These are phyloP conservation scores for Otatea glauca DNA, from an alignment of 176 grass and related monocot genomes.

Conservation along the genomic window DNA sequence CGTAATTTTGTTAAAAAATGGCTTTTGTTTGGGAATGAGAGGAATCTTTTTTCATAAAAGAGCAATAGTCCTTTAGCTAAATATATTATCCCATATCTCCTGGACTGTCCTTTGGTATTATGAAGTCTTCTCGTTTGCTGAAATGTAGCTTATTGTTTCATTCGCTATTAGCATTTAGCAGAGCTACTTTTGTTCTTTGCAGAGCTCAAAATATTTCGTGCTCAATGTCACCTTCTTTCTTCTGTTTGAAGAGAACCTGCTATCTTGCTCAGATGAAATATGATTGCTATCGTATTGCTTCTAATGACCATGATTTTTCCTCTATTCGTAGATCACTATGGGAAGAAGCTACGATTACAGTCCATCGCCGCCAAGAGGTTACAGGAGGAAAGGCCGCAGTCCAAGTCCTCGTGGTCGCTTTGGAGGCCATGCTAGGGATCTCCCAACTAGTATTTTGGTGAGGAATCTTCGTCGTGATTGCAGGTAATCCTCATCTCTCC, in stretches of 20 bases:
- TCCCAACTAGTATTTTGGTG: conserved; percentile 87
- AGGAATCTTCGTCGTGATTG: conserved; percentile 84
- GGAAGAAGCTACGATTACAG: conserved; percentile 75
- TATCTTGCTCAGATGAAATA: neutral
- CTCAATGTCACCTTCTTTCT: neutral
- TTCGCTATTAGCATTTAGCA: neutral
- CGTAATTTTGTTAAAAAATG: neutral
- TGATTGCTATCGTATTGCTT: neutral
- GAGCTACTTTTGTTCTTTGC: neutral
- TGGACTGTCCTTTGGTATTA: neutral
- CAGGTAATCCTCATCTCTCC: conserved; percentile 29
- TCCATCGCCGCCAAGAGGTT: conserved; percentile 71
- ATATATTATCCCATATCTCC: neutral
- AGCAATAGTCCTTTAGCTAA: neutral
- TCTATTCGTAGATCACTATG: conserved; percentile 34
- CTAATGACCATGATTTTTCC: neutral
- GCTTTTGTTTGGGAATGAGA: neutral
- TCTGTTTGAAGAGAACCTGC: neutral
- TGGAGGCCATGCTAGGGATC: conserved; percentile 61
- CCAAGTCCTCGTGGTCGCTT: conserved; percentile 72
- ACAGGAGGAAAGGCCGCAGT: conserved; percentile 68
- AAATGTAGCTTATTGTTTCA: conserved; percentile 8
- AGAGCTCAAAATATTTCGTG: neutral
- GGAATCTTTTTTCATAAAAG: neutral
- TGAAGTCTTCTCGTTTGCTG: neutral